Conservation (phyloP, 768 basidiomycete genomes). For the Polyporus arcularius region DNA sequence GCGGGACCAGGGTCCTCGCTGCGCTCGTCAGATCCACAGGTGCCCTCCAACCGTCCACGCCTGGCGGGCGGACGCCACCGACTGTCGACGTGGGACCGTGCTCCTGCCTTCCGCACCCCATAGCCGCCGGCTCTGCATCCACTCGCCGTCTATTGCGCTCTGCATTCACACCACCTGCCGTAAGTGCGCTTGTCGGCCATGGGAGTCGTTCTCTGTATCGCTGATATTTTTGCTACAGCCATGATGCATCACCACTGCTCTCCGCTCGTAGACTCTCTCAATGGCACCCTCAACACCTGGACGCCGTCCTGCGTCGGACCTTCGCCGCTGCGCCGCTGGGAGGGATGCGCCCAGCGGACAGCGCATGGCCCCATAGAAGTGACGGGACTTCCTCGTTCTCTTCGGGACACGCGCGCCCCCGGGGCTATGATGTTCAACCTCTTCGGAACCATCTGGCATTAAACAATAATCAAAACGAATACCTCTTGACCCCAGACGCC, state of each 20-base stretch:
- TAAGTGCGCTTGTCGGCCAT: background rate
- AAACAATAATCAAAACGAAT: background rate
- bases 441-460: slow-evolving; percentile 13
- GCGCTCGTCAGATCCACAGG: no score
- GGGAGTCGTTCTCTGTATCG: background rate
- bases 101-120: background rate
- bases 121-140: background rate
- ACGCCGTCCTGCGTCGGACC: no score
- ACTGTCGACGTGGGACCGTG: slow-evolving; percentile 12
- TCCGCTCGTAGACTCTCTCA: background rate
- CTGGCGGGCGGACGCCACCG: slow-evolving; percentile 4
- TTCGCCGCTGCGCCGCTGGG: no score
- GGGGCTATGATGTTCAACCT: slow-evolving; percentile 5
- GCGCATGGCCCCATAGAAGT: no score
- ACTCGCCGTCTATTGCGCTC: background rate
- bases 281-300: background rate
- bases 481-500: slow-evolving; percentile 4
- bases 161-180: slow-evolving; percentile 1
- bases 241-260: background rate
- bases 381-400: no score
- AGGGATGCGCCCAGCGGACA: no score
- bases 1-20: no score
- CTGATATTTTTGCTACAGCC: background rate
- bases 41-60: no score
- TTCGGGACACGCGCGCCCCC: background rate